Base-by-base conservation (phyloP, 805 yeast genomes). In the Zygotorulaspora danielsina region DNA sequence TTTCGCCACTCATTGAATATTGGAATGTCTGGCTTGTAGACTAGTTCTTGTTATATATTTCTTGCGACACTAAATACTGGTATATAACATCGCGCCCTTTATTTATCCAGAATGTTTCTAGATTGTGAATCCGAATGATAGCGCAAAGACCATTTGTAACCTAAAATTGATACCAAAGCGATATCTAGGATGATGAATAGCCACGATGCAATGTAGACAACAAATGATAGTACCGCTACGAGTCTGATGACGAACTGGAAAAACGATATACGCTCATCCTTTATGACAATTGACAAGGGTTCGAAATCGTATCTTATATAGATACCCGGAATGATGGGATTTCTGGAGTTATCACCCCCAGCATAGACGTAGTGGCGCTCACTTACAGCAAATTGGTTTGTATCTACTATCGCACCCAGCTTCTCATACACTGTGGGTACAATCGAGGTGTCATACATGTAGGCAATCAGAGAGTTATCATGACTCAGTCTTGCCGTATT, bases 271-370 rank as follows among this genome's bases (percentile, higher is more conserved):
- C 97, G 72, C 38, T 65, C 70, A 54, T 90, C 97, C 18, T 70
- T 70, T 15, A 88, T 71, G 3, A 75, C 63, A 50, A 93, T 71
- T 32, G 79, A 74, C 30, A 93, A 76, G 3, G 97, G 90, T 54
- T 93, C 97, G 58, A 93, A 87, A 49, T 87, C 87, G 60, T 89
- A 90, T 40, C 74, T 76, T 66, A 93, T 76, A 54, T 75, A 84
- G 18, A 90, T 79, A 0, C 96, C 97, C 3, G 97, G 94, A 4
- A 73, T 58, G 17, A 64, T 64, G 9, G 42, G 42, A 21, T 46
- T 29, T 12, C 30, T 36, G 11, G 50, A 48, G 31, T 48, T 42
- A 12, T 42, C 44, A 19, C 34, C 27, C 21, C 29, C 32, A 10
- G 31, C 39, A 26, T 28, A 15, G 4, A 50, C 37, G 21, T 42